Base-by-base conservation (phyloP, 2,329 filamentous ascomycete genomes). In the Fusarium sp. region DNA sequence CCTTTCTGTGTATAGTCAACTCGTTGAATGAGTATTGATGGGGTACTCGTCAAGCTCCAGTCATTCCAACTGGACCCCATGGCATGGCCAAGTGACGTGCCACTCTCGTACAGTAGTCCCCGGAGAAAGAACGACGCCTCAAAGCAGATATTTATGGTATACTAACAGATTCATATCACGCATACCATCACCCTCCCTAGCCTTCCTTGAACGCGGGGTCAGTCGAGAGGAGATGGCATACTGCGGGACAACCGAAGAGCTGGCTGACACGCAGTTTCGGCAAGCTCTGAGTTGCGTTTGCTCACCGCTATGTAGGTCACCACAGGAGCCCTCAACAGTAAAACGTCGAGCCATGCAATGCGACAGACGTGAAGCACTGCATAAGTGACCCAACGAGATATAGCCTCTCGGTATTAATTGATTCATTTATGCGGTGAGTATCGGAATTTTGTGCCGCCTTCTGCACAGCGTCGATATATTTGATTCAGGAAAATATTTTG, bases 81-180 rank as follows among this genome's bases (percentile, higher is more conserved):
- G 23, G 4, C 30, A 30, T 65, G 63, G 40, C 69, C 71, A 64
- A 71, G 69, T 70, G 71, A 68, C 69, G 71, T 74, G 72, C 71
- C 71, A 56, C 71, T 70, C 65, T 69, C 62, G 44, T 64, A 72
- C 72, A 72, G 71, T 74, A 72, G 72, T 64, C 63, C 69, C 66
- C 66, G 50, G 59, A 70, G 63, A 70, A 67, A 73, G 45, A 72
- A 49, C 52, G 67, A 64, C 55, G 26, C n/a, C 42, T 54, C 44
- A 38, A 30, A 57, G 18, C 45, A 56, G 32, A 26, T 23, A n/a
- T 40, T 26, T 32, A 42, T 52, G 41, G 49, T 40, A 41, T 23
- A 48, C 45, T 6, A 52, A 41, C 26, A 50, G 41, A 44, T 46
- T 45, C 49, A 26, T 37, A 57, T 30, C 27, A 20, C 33, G 40